Percentiles rank a stretch among this genome's conserved stretches.
Evolutionary conservation across 257 asterid species (phyloP).

Genomic region (Solanum ossicruentum): DNA sequence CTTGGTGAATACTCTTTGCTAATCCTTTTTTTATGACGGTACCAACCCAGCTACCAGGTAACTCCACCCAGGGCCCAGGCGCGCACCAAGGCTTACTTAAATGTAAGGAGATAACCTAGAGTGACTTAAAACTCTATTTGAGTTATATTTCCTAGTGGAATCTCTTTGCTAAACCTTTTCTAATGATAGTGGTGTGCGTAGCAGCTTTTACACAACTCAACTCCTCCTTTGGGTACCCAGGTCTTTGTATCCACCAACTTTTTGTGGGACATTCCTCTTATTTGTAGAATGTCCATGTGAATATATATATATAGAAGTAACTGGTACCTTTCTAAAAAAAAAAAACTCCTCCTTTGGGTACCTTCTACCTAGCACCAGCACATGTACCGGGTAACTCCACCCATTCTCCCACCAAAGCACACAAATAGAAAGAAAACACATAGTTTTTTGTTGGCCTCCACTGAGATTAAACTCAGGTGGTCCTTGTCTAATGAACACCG

Average conservation of each 20-base stretch:
- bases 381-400: neutral
- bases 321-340: too few species aligned
- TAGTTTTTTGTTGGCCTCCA: neutral
- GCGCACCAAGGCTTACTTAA: too few species aligned
- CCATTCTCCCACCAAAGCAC: neutral
- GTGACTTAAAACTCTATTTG: neutral
- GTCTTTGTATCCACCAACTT: too few species aligned
- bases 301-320: too few species aligned
- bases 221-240: neutral
- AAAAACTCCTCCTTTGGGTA: neutral
- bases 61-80: too few species aligned
- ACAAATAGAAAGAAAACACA: neutral
- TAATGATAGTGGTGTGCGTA: neutral
- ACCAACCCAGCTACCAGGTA: too few species aligned
- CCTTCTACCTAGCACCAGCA: neutral
- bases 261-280: too few species aligned
- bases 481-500: neutral
- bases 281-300: too few species aligned
- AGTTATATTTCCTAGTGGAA: neutral
- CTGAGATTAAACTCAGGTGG: neutral
- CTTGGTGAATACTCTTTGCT: neutral
- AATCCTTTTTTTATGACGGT: neutral
- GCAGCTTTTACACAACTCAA: neutral
- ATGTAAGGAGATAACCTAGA: neutral
- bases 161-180: neutral